Conservation (phyloP, 2,329 filamentous ascomycete genomes). For the Neonectria coccinea region DNA sequence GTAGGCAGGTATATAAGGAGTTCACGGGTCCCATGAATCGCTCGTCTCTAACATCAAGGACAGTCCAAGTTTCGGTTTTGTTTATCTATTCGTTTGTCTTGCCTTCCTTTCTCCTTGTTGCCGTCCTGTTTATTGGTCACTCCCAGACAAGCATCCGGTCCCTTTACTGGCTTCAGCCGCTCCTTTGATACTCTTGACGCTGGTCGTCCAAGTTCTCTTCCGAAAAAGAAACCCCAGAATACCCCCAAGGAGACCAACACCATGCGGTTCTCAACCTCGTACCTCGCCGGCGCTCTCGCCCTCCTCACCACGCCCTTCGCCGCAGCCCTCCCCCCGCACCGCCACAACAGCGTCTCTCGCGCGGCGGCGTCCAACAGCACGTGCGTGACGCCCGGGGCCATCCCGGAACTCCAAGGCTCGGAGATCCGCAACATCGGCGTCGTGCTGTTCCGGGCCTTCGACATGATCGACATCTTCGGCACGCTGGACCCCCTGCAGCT, state of each 20-base stretch:
- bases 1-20: neutral
- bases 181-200: slow-evolving; percentile 10
- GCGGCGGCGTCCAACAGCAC: slow-evolving; percentile 16
- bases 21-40: neutral
- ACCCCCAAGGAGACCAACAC: neutral
- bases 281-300: slow-evolving; percentile 23
- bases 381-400: slow-evolving; percentile 38
- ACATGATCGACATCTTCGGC: slow-evolving; percentile 60
- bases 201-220: slow-evolving; percentile 12
- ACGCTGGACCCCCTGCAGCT: slow-evolving; percentile 60
- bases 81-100: neutral
- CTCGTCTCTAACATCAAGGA: neutral
- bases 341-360: neutral
- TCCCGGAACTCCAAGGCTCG: slow-evolving; percentile 38
- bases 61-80: neutral
- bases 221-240: neutral
- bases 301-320: slow-evolving; percentile 27
- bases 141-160: neutral
- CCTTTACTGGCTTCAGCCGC: neutral
- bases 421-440: slow-evolving; percentile 53
- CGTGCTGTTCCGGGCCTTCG: slow-evolving; percentile 58
- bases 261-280: slow-evolving; percentile 38
- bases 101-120: neutral
- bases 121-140: neutral
- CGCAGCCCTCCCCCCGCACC: slow-evolving; percentile 14